Conservation (phyloP, 1,139 yeast species). For the Saccharomyces hybrid region DNA sequence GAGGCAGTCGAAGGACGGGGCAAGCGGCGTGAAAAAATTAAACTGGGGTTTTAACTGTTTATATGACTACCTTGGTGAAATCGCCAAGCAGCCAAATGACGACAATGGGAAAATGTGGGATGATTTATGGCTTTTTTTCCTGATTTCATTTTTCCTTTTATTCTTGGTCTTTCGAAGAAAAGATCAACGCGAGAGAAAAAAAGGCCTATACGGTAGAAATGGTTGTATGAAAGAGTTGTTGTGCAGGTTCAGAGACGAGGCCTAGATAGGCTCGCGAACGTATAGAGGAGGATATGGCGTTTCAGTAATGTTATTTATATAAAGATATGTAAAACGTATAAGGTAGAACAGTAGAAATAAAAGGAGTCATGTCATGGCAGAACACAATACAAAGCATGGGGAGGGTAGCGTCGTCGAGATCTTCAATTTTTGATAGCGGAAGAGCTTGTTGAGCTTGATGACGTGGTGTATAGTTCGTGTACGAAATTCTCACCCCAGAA, state of each 20-base stretch:
- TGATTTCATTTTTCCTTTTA: neutral
- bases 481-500: constrained; percentile 98
- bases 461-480: constrained; percentile 56
- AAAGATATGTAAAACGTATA: neutral
- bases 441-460: constrained; percentile 1
- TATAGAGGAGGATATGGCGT: neutral
- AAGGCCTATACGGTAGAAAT: neutral
- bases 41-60: neutral
- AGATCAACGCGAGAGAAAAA: neutral
- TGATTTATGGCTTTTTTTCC: neutral
- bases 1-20: neutral
- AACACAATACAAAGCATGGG: neutral
- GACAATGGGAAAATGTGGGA: neutral
- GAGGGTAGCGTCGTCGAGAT: neutral
- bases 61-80: neutral
- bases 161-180: neutral
- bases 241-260: neutral
- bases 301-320: neutral
- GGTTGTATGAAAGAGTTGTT: neutral
- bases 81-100: neutral
- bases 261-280: neutral
- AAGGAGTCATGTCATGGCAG: neutral
- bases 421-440: neutral
- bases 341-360: neutral
- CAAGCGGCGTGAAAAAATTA: neutral